A percentile compares a stretch with the other conserved stretches of the same genome.
These are phyloP conservation scores for Comarum palustre DNA, from an alignment of 306 rosid species.

Conservation along the genomic window DNA sequence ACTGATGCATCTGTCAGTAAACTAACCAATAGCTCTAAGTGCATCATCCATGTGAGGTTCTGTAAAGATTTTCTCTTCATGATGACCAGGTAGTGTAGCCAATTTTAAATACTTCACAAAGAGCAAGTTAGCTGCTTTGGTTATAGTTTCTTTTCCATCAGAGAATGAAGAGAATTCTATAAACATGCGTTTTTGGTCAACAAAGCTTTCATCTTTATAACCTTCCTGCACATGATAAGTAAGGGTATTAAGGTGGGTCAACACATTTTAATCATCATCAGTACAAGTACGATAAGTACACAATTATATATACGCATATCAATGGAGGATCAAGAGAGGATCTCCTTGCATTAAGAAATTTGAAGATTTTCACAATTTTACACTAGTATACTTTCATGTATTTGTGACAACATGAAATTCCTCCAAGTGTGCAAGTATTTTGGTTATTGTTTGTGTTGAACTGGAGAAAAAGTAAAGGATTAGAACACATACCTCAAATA, in stretches of 20 bases:
- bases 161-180: constrained; percentile 59
- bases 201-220: constrained; percentile 31
- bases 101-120: constrained; percentile 46
- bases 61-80: constrained; percentile 34
- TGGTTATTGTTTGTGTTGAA: background rate
- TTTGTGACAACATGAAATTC: background rate
- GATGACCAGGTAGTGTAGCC: constrained; percentile 37
- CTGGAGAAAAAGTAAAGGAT: background rate
- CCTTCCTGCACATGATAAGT: constrained; percentile 48
- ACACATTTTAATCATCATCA: background rate
- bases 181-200: constrained; percentile 39
- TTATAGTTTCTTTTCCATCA: constrained; percentile 79
- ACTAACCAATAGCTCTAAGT: constrained; percentile 66
- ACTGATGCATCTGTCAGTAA: constrained; percentile 23
- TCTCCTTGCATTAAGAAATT: too few relatives aligned
- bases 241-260: constrained; percentile 34
- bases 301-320: too few relatives aligned
- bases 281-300: too few relatives aligned
- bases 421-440: background rate
- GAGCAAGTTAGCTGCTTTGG: constrained; percentile 74
- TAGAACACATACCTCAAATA: constrained; percentile 45
- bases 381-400: too few relatives aligned
- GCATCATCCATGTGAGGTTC: constrained; percentile 68
- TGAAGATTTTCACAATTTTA: too few relatives aligned
- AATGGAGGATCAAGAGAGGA: too few relatives aligned